Conservation (phyloP, 306 rosid species). For the Crataegus laevigata region DNA sequence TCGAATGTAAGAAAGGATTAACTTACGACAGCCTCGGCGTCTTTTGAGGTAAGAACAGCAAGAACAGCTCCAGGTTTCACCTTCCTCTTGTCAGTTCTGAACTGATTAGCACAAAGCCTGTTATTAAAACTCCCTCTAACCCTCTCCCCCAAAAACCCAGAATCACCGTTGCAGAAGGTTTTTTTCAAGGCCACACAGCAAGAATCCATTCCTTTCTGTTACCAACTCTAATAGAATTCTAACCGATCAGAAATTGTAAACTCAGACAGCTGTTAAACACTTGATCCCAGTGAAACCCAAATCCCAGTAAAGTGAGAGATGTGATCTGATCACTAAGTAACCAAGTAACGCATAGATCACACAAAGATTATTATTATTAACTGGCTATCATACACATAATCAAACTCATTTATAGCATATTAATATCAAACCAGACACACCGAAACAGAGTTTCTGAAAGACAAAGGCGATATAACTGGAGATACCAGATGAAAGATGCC, state of each 20-base stretch:
- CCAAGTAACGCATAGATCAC: conserved; percentile 29
- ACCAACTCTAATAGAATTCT: conserved; percentile 7
- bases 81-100: conserved; percentile 44
- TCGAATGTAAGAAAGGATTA: not conserved
- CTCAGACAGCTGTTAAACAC: conserved; percentile 3
- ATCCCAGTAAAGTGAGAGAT: conserved; percentile 1
- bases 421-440: conserved; percentile 7
- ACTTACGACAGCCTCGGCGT: conserved; percentile 53
- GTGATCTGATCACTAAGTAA: conserved; percentile 8
- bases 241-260: conserved; percentile 16
- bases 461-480: not conserved
- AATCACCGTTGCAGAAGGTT: conserved; percentile 27
- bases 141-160: conserved; percentile 54
- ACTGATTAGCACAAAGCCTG: conserved; percentile 28
- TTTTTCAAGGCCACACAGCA: conserved; percentile 41
- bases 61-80: conserved; percentile 39
- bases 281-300: not conserved
- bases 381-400: conserved; percentile 10
- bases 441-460: not conserved
- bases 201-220: conserved; percentile 45
- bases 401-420: conserved; percentile 14
- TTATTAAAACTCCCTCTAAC: conserved; percentile 39
- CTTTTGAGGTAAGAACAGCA: conserved; percentile 56
- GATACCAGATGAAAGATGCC: conserved; percentile 10
- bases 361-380: not conserved